These are phyloP conservation scores for Cyberlindnera suaveolens DNA, from an alignment of 805 yeast species.

Conservation along the genomic window DNA sequence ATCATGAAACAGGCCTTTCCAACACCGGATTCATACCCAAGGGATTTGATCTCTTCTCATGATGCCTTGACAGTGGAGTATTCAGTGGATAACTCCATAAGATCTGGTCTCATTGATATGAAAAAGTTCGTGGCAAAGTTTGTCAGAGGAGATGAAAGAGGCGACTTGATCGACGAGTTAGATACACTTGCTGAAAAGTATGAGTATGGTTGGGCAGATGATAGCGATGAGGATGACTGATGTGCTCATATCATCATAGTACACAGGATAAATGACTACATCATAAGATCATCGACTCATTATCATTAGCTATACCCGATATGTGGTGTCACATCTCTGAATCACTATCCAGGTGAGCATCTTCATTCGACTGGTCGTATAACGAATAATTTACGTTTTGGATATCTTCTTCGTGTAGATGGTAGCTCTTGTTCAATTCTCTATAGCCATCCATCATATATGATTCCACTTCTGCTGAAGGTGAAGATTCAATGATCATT, in stretches of 20 bases:
- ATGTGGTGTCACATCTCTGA: slow-evolving; percentile 14
- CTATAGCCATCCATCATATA: slow-evolving; percentile 25
- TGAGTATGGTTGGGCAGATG: slow-evolving; percentile 42
- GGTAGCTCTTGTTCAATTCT: slow-evolving; percentile 17
- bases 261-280: background rate
- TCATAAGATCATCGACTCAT: background rate
- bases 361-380: slow-evolving; percentile 21
- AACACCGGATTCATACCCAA: slow-evolving; percentile 30
- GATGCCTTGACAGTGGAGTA: slow-evolving; percentile 18
- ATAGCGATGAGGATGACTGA: slow-evolving; percentile 30
- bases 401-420: slow-evolving; percentile 20
- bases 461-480: slow-evolving; percentile 19
- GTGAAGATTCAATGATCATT: slow-evolving; percentile 12
- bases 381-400: slow-evolving; percentile 20
- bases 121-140: slow-evolving; percentile 25
- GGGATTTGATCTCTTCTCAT: slow-evolving; percentile 7
- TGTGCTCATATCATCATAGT: background rate
- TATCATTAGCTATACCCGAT: background rate
- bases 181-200: slow-evolving; percentile 39
- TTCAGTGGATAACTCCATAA: slow-evolving; percentile 16
- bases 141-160: slow-evolving; percentile 42
- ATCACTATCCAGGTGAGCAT: slow-evolving; percentile 18
- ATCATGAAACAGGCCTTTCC: slow-evolving; percentile 9
- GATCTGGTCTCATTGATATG: slow-evolving; percentile 17
- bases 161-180: slow-evolving; percentile 45